Evolutionary conservation across 495 filamentous ascomycete species (phyloP), one percentile per base, ranked within the genome.

Genomic region (Annulohypoxylon bovei): DNA sequence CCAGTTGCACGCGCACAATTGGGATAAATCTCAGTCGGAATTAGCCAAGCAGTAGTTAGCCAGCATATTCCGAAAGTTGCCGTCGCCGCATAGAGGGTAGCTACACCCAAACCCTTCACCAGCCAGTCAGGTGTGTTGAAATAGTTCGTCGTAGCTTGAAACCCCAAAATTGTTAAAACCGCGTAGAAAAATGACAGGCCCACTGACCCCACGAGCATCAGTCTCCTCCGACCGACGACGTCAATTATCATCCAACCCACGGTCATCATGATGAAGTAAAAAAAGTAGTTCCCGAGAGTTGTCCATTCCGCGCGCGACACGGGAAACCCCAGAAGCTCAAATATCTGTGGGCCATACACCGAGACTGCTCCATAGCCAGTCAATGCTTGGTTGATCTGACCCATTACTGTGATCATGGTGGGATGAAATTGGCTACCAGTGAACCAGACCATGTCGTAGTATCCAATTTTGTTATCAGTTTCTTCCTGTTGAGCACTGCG

Each of bases 331-430:
- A 88, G 80, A 3, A 88, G 82, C 63, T 82, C 77, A 70, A 88
- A 87, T 46, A 88, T 88, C 66, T 88, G 86, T 0, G 85, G 84
- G 14, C 86, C 86, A 62, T 88, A 88, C 4, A 88, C 86, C 18
- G 83, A 86, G 20, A 88, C 81, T 0, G 86, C 86, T 14, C 84
- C 82, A 62, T 84, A 86, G 8, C 85, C 84, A 0, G 83, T 86
- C 62, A 87, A 74, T 3, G 85, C 86, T 73, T 88, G 86, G 68
- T 86, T 85, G 72, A 87, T 72, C 70, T 88, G 85, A 12, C 84
- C 85, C 84, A 88, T 88, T 16, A 88, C 75, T 0, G 83, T 86
- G 33, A 88, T 78, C 64, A 85, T 75, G 0, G 84, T 85, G 1
- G 85, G 83, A 61, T 88, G 86, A 60, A 84, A 88, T 50, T 80